Conservation (phyloP, 345 rosid genomes). For the Carallia pectinifolia region DNA sequence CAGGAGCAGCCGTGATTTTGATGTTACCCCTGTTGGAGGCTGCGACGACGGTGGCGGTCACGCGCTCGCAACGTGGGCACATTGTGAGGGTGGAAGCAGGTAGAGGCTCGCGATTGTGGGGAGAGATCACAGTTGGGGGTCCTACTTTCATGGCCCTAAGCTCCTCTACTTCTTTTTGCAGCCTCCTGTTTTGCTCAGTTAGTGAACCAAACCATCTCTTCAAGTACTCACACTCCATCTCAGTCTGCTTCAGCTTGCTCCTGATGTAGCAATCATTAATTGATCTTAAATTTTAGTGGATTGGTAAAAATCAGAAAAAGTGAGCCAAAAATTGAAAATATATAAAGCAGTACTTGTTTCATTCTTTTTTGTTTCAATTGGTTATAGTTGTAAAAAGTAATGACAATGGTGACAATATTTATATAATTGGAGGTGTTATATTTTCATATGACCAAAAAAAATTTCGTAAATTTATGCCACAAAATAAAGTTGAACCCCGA, state of each 20-base stretch:
- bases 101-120: conserved; percentile 49
- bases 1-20: conserved; percentile 10
- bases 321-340: too few relatives aligned
- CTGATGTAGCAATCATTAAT: conserved; percentile 26
- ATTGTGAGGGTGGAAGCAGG: conserved; percentile 75
- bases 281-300: too few relatives aligned
- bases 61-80: conserved; percentile 96
- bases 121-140: conserved; percentile 54
- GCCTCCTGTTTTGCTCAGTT: conserved; percentile 87
- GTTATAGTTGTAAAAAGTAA: too few relatives aligned
- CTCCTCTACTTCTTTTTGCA: conserved; percentile 91
- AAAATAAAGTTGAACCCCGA: too few relatives aligned
- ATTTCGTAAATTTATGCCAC: too few relatives aligned
- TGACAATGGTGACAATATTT: too few relatives aligned
- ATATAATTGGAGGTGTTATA: too few relatives aligned
- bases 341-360: too few relatives aligned
- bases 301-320: too few relatives aligned
- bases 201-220: conserved; percentile 90
- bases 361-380: too few relatives aligned
- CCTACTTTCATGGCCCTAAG: conserved; percentile 78
- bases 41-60: conserved; percentile 39
- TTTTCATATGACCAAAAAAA: too few relatives aligned
- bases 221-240: conserved; percentile 89
- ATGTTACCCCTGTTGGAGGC: conserved; percentile 29
- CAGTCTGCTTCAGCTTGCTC: conserved; percentile 96